Conservation (phyloP, 768 basidiomycete genomes). For the Symmetrospora coprosmae region DNA sequence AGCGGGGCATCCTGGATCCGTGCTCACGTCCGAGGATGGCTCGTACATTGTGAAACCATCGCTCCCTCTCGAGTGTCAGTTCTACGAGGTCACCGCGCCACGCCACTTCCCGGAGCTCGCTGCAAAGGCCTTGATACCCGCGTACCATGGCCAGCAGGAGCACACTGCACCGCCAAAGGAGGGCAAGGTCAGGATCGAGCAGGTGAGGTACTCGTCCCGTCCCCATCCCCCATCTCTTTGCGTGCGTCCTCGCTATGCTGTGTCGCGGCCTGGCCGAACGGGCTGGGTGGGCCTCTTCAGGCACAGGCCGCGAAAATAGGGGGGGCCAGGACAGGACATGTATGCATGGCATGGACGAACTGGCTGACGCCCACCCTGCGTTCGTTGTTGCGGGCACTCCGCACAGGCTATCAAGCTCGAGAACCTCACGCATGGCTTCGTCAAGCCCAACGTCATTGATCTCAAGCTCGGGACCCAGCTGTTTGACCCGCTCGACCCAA, state of each 20-base stretch:
- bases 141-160: constrained; percentile 57
- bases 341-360: too few relatives aligned
- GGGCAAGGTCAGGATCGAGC: constrained; percentile 7
- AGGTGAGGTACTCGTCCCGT: too few relatives aligned
- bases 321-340: too few relatives aligned
- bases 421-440: constrained; percentile 61
- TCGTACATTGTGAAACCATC: constrained; percentile 62
- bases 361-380: too few relatives aligned
- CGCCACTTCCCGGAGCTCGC: constrained; percentile 14
- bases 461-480: constrained; percentile 82
- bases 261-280: too few relatives aligned
- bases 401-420: constrained; percentile 62
- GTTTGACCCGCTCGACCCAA: constrained; percentile 49
- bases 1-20: constrained; percentile 58
- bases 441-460: constrained; percentile 73
- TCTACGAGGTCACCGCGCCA: constrained; percentile 50
- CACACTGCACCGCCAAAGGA: not conserved
- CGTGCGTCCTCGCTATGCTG: too few relatives aligned
- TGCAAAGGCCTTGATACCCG: constrained; percentile 49
- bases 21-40: constrained; percentile 57
- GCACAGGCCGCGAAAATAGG: too few relatives aligned
- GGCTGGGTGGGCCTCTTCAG: too few relatives aligned
- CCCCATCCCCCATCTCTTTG: too few relatives aligned
- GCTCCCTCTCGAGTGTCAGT: constrained; percentile 50
- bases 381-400: too few relatives aligned